A percentile compares a stretch with the other conserved stretches of the same genome.
These are phyloP conservation scores for Polyporus arcularius DNA, from an alignment of 768 basidiomycete species.

Conservation along the genomic window DNA sequence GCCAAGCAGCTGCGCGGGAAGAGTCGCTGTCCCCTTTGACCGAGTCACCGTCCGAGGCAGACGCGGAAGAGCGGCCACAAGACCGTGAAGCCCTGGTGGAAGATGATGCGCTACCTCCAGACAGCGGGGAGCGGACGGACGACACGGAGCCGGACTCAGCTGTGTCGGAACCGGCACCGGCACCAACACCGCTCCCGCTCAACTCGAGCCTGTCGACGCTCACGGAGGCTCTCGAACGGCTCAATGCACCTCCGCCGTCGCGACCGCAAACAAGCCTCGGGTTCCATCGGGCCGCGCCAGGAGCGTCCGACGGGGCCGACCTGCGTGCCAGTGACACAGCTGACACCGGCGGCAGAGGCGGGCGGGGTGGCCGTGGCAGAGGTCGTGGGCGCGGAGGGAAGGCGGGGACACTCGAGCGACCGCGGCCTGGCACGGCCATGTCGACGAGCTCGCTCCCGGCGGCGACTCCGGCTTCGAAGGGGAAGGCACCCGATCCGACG, in stretches of 20 bases:
- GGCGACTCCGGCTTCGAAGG: not conserved
- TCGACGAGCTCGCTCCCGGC: not conserved
- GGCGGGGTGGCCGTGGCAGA: not conserved
- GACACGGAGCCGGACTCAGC: not conserved
- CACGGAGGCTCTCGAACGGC: slow-evolving; percentile 67
- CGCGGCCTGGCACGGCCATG: not conserved
- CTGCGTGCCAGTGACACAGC: not conserved
- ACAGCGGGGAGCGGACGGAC: too few relatives aligned
- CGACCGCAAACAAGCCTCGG: slow-evolving; percentile 73
- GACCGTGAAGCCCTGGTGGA: not conserved
- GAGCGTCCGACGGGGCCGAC: slow-evolving; percentile 29
- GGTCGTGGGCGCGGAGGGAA: not conserved
- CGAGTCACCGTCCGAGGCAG: too few relatives aligned
- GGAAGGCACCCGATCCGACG: not conserved
- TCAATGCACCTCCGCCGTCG: slow-evolving; percentile 64
- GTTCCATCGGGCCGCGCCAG: slow-evolving; percentile 42
- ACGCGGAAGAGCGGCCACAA: too few relatives aligned
- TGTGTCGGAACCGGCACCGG: not conserved
- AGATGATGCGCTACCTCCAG: too few relatives aligned
- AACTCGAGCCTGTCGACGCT: slow-evolving; percentile 55
- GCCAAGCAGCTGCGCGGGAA: too few relatives aligned
- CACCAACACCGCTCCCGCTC: not conserved
- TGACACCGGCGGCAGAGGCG: not conserved
- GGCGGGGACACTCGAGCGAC: not conserved
- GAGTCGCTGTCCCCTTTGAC: too few relatives aligned